A percentile compares a stretch with the other conserved stretches of the same genome.
phyloP scores from a whole-genome alignment of 176 grass and related monocot genomes.

The Aegilops bicornis region DNA sequence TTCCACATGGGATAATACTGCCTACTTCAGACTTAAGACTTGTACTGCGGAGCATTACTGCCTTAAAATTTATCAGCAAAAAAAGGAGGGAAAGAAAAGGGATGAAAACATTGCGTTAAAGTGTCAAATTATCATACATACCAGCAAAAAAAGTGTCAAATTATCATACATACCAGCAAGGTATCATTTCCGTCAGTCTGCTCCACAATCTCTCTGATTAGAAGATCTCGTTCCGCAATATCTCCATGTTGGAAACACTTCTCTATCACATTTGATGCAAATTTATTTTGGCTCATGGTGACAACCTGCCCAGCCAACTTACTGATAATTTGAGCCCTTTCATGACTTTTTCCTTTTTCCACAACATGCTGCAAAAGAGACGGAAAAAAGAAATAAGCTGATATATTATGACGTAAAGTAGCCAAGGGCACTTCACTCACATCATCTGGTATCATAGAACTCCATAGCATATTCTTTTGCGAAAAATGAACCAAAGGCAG shows the following conservation, averaged over 20 bases:
- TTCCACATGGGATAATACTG: not conserved
- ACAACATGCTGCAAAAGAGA: conserved; percentile 84
- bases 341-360: conserved; percentile 64
- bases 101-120: not conserved
- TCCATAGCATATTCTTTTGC: not conserved
- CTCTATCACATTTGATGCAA: conserved; percentile 93
- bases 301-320: conserved; percentile 80
- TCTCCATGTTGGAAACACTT: conserved; percentile 90
- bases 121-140: conserved; percentile 32
- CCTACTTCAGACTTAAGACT: not conserved
- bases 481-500: not conserved
- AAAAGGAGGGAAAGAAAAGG: not conserved
- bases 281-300: conserved; percentile 97
- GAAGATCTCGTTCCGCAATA: conserved; percentile 55
- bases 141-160: conserved; percentile 54
- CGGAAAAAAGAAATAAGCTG: conserved; percentile 1
- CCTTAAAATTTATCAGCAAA: not conserved
- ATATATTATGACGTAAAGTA: not conserved
- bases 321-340: conserved; percentile 83
- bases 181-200: conserved; percentile 91
- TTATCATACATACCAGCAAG: conserved; percentile 62
- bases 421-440: not conserved
- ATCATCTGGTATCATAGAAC: conserved; percentile 1
- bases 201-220: conserved; percentile 76
- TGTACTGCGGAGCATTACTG: not conserved